Base-by-base conservation (phyloP, 148 eudicot genomes). In the Talinum fruticosum region DNA sequence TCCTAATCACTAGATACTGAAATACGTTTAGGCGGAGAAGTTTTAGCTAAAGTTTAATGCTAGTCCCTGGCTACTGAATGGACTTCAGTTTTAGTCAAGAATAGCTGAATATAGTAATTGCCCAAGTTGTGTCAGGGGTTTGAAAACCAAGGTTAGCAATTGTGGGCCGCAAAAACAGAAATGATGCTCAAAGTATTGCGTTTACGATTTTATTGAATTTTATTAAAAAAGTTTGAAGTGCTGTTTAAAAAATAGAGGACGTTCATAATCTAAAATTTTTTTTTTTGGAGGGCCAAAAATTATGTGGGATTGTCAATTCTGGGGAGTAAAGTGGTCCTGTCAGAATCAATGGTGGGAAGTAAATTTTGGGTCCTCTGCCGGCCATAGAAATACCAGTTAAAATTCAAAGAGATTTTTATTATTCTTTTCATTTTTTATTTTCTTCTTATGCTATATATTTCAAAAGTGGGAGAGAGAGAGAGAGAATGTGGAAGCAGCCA, bases 251-350 rank as follows among this genome's bases (percentile, higher is more conserved):
- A 66, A 74, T 66, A 76, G 68, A 65, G 71, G 30, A 45, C 72
- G 30, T 73, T 32, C 75, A 65, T 53, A 37, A 29, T 54, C 80
- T 69, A 57, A 38, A 70, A 59, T 23, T 57, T 61, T 53, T 71
- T 30, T 62, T 69, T 28, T 35, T 62, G 44, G 44, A 26, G 37
- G 10, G 29, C 64, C 64, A 65, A 72, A 66, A 8, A 62, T 10
- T 33, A 34, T 24, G 37, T 57, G 57, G 72, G 47, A 33, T 59
- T 47, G 84, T 82, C 81, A 78, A 74, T 69, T 76, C 16, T 54
- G 0, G 66, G 76, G 76, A 69, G 71, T 69, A 47, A 74, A 44
- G 78, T 73, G 81, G 81, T 82, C 81, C 81, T 74, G 75, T 54
- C 78, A 74, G 79, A 77, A 77, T 32, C 77, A 53, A 49, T 41